A percentile compares a stretch with the other conserved stretches of the same genome.
These are phyloP conservation scores for Fusarium lyarnte DNA, from an alignment of 2,329 filamentous ascomycete genomes.

Conservation along the genomic window DNA sequence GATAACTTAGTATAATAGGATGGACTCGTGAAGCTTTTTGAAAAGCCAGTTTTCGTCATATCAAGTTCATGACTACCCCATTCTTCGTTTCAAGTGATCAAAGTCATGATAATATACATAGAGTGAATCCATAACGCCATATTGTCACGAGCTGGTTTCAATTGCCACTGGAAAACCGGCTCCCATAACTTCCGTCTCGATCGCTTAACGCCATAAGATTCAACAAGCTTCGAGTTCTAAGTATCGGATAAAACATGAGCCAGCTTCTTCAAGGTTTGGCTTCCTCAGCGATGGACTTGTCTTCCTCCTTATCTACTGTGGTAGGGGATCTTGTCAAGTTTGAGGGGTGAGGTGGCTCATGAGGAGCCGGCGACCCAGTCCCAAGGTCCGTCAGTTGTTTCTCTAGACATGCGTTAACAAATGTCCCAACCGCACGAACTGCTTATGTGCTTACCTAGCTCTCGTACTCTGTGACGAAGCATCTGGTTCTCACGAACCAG, in stretches of 20 bases:
- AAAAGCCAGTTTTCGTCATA: background rate
- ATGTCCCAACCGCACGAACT: background rate
- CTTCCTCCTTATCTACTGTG: slow-evolving; percentile 51
- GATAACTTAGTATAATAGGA: background rate
- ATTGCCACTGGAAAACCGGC: background rate
- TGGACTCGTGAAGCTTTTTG: background rate
- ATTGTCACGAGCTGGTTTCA: background rate
- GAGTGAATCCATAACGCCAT: slow-evolving; percentile 18
- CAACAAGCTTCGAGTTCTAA: background rate
- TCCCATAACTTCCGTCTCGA: background rate
- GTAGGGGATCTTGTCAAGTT: slow-evolving; percentile 59
- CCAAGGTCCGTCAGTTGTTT: slow-evolving; percentile 60
- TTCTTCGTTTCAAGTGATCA: background rate
- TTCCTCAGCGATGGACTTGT: slow-evolving; percentile 22
- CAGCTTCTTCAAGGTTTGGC: slow-evolving; percentile 16
- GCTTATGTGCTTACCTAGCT: slow-evolving; percentile 57
- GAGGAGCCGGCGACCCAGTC: slow-evolving; percentile 45
- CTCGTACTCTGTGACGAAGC: slow-evolving; percentile 77
- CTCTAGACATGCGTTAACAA: slow-evolving; percentile 50
- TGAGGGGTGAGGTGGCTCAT: slow-evolving; percentile 61
- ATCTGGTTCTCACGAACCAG: slow-evolving; percentile 84
- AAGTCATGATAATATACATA: background rate
- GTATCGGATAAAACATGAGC: background rate
- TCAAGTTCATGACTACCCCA: background rate
- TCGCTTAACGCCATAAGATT: slow-evolving; percentile 27